These are phyloP conservation scores for Xylaria longipes DNA, from an alignment of 495 filamentous ascomycete genomes.

Conservation along the genomic window DNA sequence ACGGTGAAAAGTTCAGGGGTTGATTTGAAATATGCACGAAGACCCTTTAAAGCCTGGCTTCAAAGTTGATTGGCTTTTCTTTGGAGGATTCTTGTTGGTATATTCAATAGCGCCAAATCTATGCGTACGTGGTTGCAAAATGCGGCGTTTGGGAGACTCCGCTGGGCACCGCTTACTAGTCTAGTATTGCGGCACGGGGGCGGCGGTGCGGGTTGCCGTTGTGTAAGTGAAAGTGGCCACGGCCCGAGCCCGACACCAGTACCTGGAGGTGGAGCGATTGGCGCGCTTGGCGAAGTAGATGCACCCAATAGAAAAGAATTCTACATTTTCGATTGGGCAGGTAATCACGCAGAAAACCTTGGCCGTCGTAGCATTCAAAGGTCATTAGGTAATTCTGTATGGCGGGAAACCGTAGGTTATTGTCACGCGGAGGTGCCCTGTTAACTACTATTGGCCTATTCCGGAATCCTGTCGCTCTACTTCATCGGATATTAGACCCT, in stretches of 20 bases:
- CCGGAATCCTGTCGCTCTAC: too few relatives aligned
- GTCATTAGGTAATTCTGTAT: background rate
- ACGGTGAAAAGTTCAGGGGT: background rate
- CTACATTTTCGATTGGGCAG: background rate
- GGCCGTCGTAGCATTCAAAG: background rate
- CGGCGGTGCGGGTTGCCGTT: background rate
- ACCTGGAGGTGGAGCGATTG: background rate
- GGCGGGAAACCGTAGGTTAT: background rate
- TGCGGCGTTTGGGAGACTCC: background rate
- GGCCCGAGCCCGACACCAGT: background rate
- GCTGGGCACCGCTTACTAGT: background rate
- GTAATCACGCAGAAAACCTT: background rate
- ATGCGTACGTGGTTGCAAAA: background rate
- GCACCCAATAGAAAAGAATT: background rate
- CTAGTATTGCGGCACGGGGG: background rate
- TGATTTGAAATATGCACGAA: constrained; percentile 1
- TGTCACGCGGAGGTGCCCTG: too few relatives aligned
- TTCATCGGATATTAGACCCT: too few relatives aligned
- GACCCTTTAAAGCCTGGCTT: background rate
- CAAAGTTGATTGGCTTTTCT: background rate
- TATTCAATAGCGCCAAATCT: background rate
- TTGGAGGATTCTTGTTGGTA: background rate
- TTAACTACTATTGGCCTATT: too few relatives aligned
- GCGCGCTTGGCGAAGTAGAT: background rate
- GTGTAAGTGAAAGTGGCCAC: background rate